Conservation (phyloP, 1,284 basidiomycete species). For the Cystobasidium pallidum region DNA sequence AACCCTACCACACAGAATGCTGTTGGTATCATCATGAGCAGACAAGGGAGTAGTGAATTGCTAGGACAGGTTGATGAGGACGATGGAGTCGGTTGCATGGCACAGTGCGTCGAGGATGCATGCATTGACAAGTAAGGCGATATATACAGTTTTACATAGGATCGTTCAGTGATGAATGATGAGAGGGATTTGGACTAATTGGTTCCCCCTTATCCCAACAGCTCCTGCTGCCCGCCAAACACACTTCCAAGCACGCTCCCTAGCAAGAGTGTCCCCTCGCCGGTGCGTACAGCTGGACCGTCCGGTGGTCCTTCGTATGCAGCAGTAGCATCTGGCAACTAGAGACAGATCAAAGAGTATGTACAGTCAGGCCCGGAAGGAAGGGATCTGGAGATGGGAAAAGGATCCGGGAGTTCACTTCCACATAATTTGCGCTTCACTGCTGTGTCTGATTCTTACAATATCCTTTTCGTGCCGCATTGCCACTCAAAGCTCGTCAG, state of each 20-base stretch:
- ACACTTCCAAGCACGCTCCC: background rate
- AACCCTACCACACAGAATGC: conserved; percentile 12
- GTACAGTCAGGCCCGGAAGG: no score
- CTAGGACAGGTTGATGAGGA: conserved; percentile 21
- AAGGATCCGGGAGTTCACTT: no score
- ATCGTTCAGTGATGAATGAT: no score
- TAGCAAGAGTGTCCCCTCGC: background rate
- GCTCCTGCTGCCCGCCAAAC: conserved; percentile 28
- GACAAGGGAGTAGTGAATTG: conserved; percentile 26
- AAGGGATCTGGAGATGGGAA: no score
- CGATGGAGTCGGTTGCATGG: conserved; percentile 47
- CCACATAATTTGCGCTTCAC: no score
- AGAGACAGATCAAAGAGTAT: no score
- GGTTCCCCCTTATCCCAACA: background rate
- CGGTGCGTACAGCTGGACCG: background rate
- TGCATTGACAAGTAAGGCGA: conserved; percentile 45
- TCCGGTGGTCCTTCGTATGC: conserved; percentile 12
- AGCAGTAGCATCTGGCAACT: conserved; percentile 17
- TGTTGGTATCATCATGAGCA: conserved; percentile 36
- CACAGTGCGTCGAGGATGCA: conserved; percentile 48
- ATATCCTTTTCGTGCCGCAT: background rate
- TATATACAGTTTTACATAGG: no score
- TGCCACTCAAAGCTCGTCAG: no score
- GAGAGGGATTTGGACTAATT: no score
- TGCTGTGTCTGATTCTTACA: no score